Percentiles rank a stretch among this genome's conserved stretches.
These are phyloP conservation scores for Sclerotinia minor DNA, from an alignment of 2,329 filamentous ascomycete species.

Conservation along the genomic window DNA sequence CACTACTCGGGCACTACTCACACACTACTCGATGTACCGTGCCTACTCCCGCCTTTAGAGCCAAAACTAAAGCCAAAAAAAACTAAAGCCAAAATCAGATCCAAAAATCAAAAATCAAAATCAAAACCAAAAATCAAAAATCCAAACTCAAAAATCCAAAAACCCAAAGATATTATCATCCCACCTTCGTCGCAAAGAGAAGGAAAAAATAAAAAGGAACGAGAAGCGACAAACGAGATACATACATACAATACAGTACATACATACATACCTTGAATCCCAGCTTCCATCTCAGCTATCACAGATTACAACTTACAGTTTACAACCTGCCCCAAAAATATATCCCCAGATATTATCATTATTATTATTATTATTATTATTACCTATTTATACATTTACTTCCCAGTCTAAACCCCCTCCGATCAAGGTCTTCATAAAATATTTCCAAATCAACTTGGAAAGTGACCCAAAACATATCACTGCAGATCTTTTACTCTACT, in stretches of 20 bases:
- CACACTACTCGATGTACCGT: conserved; percentile 12
- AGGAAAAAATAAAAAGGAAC: not conserved
- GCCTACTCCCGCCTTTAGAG: conserved; percentile 12
- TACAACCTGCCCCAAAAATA: not conserved
- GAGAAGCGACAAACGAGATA: conserved; percentile 6
- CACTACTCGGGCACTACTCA: not conserved
- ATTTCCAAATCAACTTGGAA: not conserved
- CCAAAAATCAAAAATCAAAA: not conserved
- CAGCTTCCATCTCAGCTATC: not conserved
- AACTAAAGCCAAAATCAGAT: not conserved
- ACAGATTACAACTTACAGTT: not conserved
- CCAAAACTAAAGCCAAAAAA: not conserved
- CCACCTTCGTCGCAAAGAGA: conserved; percentile 7
- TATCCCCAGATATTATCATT: not conserved
- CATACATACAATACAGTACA: too few species aligned
- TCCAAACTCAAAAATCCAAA: not conserved
- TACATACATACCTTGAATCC: not conserved
- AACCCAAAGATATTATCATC: not conserved
- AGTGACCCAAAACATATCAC: not conserved
- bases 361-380: not conserved
- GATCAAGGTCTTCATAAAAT: not conserved
- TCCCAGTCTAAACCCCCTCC: not conserved
- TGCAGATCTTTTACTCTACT: conserved; percentile 7
- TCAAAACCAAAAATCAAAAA: not conserved
- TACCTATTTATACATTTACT: not conserved